Evolutionary conservation across 805 yeast genomes (phyloP).

Genomic region (Yarrowia alimentaria): DNA sequence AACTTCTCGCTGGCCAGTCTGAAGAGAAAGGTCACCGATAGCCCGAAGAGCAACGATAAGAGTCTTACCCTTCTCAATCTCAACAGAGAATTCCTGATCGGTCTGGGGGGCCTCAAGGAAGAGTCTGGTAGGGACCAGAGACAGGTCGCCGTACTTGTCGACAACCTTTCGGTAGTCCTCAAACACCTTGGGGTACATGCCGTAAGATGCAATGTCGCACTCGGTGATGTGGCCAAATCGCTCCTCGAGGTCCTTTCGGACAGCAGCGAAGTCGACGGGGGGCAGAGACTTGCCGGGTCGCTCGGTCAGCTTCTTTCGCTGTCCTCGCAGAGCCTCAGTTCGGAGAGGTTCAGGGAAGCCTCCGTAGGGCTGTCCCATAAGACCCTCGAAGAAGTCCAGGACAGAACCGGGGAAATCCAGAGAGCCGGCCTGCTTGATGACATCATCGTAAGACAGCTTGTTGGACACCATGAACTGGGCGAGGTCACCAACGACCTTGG

Average conservation of each 20-base stretch:
- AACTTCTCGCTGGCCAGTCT: constrained; percentile 91
- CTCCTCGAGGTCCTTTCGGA: constrained; percentile 68
- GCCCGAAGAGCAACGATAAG: constrained; percentile 90
- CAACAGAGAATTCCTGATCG: constrained; percentile 84
- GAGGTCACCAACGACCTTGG: constrained; percentile 99
- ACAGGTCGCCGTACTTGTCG: constrained; percentile 85
- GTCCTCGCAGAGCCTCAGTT: constrained; percentile 82
- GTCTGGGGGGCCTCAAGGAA: constrained; percentile 85
- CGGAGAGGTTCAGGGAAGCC: constrained; percentile 99
- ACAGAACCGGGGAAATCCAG: constrained; percentile 99
- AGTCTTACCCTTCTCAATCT: constrained; percentile 92
- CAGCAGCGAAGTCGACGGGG: constrained; percentile 73
- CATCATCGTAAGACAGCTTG: constrained; percentile 82
- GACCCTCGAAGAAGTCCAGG: constrained; percentile 96
- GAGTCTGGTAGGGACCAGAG: constrained; percentile 88
- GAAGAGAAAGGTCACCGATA: constrained; percentile 78
- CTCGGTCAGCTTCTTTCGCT: constrained; percentile 81
- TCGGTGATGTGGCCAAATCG: constrained; percentile 82
- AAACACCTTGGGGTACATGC: constrained; percentile 97
- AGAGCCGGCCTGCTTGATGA: constrained; percentile 78
- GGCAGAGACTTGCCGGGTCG: constrained; percentile 91
- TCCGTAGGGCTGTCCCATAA: constrained; percentile 99
- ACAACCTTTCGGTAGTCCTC: constrained; percentile 75
- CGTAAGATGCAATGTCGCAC: constrained; percentile 88
- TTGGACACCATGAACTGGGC: constrained; percentile 99